These are phyloP conservation scores for Blastobotrys proliferans DNA, from an alignment of 1,139 yeast species.

Conservation along the genomic window DNA sequence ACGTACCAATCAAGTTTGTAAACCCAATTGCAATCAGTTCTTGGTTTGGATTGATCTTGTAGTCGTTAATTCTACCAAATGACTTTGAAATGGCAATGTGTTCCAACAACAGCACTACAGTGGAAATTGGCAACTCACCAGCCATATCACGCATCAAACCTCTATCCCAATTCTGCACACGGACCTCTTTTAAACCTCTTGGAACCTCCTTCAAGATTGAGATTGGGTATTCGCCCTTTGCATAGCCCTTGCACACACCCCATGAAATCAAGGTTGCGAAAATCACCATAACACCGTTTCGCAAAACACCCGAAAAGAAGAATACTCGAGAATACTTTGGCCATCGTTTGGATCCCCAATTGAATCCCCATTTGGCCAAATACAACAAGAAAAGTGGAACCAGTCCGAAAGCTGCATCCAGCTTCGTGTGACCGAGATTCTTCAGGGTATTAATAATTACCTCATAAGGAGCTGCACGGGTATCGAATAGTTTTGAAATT, in stretches of 20 bases:
- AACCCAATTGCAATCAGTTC: conserved; percentile 93
- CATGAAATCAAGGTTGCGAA: conserved; percentile 73
- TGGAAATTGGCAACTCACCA: conserved; percentile 78
- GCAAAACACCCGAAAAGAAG: conserved; percentile 70
- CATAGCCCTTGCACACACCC: conserved; percentile 48
- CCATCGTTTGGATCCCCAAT: conserved; percentile 58
- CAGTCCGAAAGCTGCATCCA: conserved; percentile 89
- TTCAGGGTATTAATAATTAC: conserved; percentile 72
- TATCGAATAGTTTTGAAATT: conserved; percentile 55
- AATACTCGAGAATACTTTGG: conserved; percentile 54
- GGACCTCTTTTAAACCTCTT: conserved; percentile 72
- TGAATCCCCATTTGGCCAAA: conserved; percentile 56
- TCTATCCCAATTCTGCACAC: conserved; percentile 63
- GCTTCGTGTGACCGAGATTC: conserved; percentile 58
- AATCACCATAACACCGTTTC: conserved; percentile 77
- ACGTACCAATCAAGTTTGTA: conserved; percentile 84
- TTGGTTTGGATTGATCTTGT: conserved; percentile 88
- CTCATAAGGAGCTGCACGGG: conserved; percentile 64
- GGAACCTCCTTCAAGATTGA: conserved; percentile 74
- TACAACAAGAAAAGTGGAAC: conserved; percentile 66
- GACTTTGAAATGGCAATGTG: conserved; percentile 94
- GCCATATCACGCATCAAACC: conserved; percentile 61
- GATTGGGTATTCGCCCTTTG: conserved; percentile 43
- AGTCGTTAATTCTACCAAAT: conserved; percentile 88
- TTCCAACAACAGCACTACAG: conserved; percentile 76